Percentiles rank a stretch among this genome's conserved stretches.
These are phyloP conservation scores for Zea mays DNA, from an alignment of 176 grass and related monocot genomes.

Conservation along the genomic window Zm-B73-REFERENCE-NAM-5.0 NC_050096.1:29175501-29176000, in stretches of 20 bases:
- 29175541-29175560: conserved; percentile 1
- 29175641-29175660: conserved; percentile 4
- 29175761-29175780: conserved; percentile 46
- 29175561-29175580: background rate
- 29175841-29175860: conserved; percentile 13
- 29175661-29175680: background rate
- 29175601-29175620: conserved; percentile 10
- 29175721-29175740: background rate
- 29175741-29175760: conserved; percentile 29
- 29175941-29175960: no score
- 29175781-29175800: conserved; percentile 36
- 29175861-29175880: conserved; percentile 17
- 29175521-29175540: background rate
- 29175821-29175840: conserved; percentile 8
- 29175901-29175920: no score
- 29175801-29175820: conserved; percentile 1
- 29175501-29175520: background rate
- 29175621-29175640: conserved; percentile 29
- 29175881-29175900: background rate
- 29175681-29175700: conserved; percentile 4
- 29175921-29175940: no score
- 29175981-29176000: no score
- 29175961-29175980: no score
- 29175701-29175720: conserved; percentile 25
- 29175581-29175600: background rate